Conservation (phyloP, 2,329 filamentous ascomycete genomes). For the Hypoxylon sp. region DNA sequence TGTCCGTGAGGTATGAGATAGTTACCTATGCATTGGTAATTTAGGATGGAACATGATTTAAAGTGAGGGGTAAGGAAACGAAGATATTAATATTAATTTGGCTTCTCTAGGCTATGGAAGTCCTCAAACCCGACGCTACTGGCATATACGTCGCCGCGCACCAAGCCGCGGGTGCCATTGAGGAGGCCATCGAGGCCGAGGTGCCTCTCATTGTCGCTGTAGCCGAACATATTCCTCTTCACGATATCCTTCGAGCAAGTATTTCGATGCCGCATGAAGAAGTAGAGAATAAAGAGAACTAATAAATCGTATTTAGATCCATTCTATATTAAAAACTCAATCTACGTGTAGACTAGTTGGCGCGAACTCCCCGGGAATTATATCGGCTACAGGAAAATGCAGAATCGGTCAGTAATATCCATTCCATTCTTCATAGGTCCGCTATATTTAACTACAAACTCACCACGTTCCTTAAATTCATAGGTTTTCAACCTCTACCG, state of each 20-base stretch:
- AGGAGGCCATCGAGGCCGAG: constrained; percentile 83
- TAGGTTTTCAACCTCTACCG: constrained; percentile 82
- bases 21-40: not conserved
- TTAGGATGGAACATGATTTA: constrained; percentile 3
- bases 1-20: constrained; percentile 67
- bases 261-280: not conserved
- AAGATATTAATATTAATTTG: not conserved
- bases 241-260: constrained; percentile 77
- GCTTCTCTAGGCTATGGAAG: constrained; percentile 71
- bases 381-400: constrained; percentile 77
- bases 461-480: constrained; percentile 54
- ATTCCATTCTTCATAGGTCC: too few species aligned
- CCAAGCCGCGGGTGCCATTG: constrained; percentile 79
- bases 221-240: constrained; percentile 81
- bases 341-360: constrained; percentile 78
- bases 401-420: constrained; percentile 49
- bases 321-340: constrained; percentile 76
- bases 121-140: constrained; percentile 81
- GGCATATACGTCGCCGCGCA: constrained; percentile 85
- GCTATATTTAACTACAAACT: too few species aligned
- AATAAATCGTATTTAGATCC: constrained; percentile 24
- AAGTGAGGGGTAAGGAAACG: constrained; percentile 21
- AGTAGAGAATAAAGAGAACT: not conserved
- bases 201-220: constrained; percentile 82
- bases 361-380: constrained; percentile 81